Base-by-base conservation (phyloP, 768 basidiomycete species). In the Mycena crocata region DNA sequence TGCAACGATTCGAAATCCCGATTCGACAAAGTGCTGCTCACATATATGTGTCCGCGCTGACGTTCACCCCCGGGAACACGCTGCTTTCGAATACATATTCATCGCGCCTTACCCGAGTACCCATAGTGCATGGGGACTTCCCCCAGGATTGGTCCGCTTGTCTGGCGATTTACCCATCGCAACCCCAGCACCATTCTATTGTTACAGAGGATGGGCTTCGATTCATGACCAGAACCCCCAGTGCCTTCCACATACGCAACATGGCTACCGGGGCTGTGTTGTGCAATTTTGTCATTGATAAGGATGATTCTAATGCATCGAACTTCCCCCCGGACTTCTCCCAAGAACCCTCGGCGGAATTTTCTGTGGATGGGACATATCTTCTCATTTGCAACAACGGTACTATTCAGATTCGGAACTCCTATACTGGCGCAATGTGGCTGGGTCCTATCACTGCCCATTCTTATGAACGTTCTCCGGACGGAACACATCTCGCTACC, bases 1-100 rank as follows among this genome's bases (percentile, higher is more conserved):
- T 48, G 46, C 46, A 48, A 48, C 46, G 28, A 48, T 48, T 48
- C n/a, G 46, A 48, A 48, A 26, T n/a, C 28, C 46, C 46, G n/a
- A 48, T 48, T 30, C 46, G 46, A 13, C 14, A 48, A 24, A 48
- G 46, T 30, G 46, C 46, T 8, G 46, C 46, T 26, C 46, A 52
- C 50, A 52, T 52, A 10, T 52, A 52, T 34, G 32, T 35, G 50
- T 52, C 50, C 34, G 50, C 50, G 13, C 32, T 52, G 14, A 35
- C 50, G 5, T 52, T 34, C 32, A 52, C 32, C 30, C 50, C 50
- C 5, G 13, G 9, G 30, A n/a, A 52, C 13, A 52, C 50, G 8
- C 31, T 31, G 4, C 21, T 52, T 10, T 31, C 46, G 3, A 8
- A 34, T 14, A 21, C 26, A 9, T 52, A 10, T 32, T n/a, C 9